These are phyloP conservation scores for Cutaneotrichosporon dermatis DNA, from an alignment of 1,284 basidiomycete genomes.

Conservation along the genomic window DNA sequence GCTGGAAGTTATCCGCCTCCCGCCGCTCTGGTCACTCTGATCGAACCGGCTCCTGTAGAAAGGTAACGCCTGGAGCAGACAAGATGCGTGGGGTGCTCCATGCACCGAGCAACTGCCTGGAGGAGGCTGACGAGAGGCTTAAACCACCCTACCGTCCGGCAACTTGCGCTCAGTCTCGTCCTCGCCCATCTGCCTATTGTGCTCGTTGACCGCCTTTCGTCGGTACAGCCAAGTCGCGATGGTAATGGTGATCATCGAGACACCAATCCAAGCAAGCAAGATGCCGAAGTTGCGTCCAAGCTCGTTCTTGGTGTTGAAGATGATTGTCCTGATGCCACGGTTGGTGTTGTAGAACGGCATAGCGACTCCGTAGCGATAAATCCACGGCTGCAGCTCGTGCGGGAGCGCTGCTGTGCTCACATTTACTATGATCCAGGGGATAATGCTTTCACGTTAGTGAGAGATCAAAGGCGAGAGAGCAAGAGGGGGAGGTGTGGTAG, in stretches of 20 bases:
- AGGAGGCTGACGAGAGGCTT: not conserved
- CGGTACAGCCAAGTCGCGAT: slow-evolving; percentile 51
- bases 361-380: slow-evolving; percentile 58
- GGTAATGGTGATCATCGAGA: slow-evolving; percentile 49
- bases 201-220: slow-evolving; percentile 33
- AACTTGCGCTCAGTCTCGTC: slow-evolving; percentile 7
- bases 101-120: no score
- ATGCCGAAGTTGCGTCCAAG: slow-evolving; percentile 53
- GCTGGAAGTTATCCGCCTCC: no score
- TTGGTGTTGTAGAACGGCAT: slow-evolving; percentile 69
- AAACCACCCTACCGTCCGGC: slow-evolving; percentile 8
- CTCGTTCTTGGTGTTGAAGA: slow-evolving; percentile 64
- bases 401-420: slow-evolving; percentile 62
- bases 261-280: slow-evolving; percentile 52
- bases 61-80: no score
- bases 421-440: slow-evolving; percentile 60
- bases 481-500: no score
- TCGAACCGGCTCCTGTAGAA: no score
- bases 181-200: slow-evolving; percentile 1
- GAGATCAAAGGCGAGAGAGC: no score
- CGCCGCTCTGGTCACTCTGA: no score
- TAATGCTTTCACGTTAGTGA: slow-evolving; percentile 12
- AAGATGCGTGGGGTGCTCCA: no score
- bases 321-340: slow-evolving; percentile 56
- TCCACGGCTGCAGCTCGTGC: slow-evolving; percentile 61